A percentile compares a stretch with the other conserved stretches of the same genome.
These are phyloP conservation scores for Murraya paniculata DNA, from an alignment of 345 rosid genomes.

Conservation along the genomic window DNA sequence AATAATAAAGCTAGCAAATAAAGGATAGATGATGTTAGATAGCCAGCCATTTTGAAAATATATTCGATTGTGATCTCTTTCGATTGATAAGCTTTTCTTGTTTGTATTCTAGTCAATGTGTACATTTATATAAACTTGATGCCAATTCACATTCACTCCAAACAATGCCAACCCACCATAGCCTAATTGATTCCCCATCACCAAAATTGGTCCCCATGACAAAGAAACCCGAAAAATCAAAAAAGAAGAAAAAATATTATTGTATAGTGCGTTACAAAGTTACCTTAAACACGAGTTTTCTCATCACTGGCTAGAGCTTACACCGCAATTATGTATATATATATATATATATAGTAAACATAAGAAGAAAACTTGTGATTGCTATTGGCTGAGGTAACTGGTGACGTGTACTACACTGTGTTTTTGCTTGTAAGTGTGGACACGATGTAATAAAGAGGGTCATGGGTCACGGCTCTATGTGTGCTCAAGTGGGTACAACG, in stretches of 20 bases:
- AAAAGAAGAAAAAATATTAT: no score
- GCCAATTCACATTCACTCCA: conserved; percentile 1
- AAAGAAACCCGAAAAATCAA: background rate
- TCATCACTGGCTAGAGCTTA: no score
- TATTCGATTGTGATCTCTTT: conserved; percentile 4
- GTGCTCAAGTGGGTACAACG: conserved; percentile 7
- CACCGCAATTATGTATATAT: no score
- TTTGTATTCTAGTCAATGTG: conserved; percentile 1
- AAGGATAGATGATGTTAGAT: background rate
- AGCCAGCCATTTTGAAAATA: background rate
- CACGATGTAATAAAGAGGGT: conserved; percentile 7
- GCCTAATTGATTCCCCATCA: conserved; percentile 12
- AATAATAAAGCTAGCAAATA: background rate
- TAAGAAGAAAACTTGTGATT: background rate
- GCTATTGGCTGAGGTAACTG: background rate
- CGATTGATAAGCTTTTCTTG: background rate
- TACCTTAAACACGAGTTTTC: no score
- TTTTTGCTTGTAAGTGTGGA: conserved; percentile 14
- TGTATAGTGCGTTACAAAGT: no score
- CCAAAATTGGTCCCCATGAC: conserved; percentile 34
- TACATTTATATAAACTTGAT: background rate
- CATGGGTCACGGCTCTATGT: conserved; percentile 1
- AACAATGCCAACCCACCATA: conserved; percentile 15
- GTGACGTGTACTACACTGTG: background rate
- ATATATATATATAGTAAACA: no score